A percentile compares a stretch with the other conserved stretches of the same genome.
phyloP scores from a whole-genome alignment of 345 rosid species.

The Gossypium australe region DNA sequence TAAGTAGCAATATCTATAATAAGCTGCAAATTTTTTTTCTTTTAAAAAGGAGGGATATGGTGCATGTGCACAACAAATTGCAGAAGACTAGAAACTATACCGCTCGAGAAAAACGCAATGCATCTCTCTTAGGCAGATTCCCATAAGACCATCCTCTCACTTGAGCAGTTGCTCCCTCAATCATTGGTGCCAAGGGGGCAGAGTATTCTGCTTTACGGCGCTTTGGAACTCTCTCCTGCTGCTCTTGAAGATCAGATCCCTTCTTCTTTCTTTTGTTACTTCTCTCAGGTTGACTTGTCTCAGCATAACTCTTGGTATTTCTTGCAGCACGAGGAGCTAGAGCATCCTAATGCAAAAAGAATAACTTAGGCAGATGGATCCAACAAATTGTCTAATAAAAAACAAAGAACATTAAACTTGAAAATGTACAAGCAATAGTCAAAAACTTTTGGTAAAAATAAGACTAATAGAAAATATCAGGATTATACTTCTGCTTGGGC shows the following conservation, averaged over 20 bases:
- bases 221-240: slow-evolving; percentile 61
- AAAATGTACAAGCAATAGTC: not conserved
- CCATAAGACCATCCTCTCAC: slow-evolving; percentile 97
- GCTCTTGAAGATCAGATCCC: slow-evolving; percentile 60
- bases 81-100: slow-evolving; percentile 35
- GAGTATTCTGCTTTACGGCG: slow-evolving; percentile 77
- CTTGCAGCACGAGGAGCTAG: slow-evolving; percentile 97
- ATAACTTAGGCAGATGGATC: slow-evolving; percentile 3
- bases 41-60: not conserved
- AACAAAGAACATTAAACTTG: not conserved
- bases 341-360: slow-evolving; percentile 55
- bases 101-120: slow-evolving; percentile 86
- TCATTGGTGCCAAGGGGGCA: slow-evolving; percentile 55
- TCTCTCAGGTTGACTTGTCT: slow-evolving; percentile 64
- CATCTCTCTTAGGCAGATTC: slow-evolving; percentile 94
- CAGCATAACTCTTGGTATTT: slow-evolving; percentile 86
- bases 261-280: slow-evolving; percentile 85
- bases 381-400: not conserved
- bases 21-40: not conserved
- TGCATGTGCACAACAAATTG: not conserved
- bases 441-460: slow-evolving; percentile 4
- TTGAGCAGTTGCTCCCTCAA: slow-evolving; percentile 96
- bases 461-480: slow-evolving; percentile 15
- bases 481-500: slow-evolving; percentile 76
- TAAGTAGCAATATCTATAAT: not conserved